phyloP scores from a whole-genome alignment of 2,329 filamentous ascomycete genomes.

The Beauveria varroae region DNA sequence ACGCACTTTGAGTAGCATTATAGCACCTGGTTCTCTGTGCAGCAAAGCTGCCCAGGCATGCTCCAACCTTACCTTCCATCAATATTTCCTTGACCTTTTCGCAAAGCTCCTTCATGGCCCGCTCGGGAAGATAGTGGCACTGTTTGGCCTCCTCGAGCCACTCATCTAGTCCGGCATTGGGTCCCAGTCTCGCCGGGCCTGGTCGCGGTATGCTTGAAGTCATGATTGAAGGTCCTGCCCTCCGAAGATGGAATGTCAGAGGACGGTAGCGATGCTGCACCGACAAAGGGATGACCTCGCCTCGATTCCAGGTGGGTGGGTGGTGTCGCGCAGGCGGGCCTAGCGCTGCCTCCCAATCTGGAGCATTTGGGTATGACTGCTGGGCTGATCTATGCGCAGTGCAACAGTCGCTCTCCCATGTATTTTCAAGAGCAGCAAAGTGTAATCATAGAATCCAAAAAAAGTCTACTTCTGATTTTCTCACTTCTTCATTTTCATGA shows the following conservation, averaged over 20 bases:
- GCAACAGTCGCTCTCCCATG: neutral
- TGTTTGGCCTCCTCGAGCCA: conserved; percentile 96
- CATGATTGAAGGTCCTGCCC: conserved; percentile 27
- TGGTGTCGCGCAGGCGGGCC: conserved; percentile 7
- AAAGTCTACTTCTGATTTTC: neutral
- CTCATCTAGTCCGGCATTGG: conserved; percentile 83
- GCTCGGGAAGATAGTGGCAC: conserved; percentile 92
- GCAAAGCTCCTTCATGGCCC: conserved; percentile 97
- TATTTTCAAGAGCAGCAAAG: neutral
- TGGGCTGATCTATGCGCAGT: neutral
- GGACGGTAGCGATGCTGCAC: neutral
- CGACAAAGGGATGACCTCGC: conserved; percentile 10
- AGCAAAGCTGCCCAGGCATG: neutral
- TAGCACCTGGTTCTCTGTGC: too few relatives aligned
- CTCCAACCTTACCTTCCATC: conserved; percentile 70
- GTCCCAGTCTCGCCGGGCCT: conserved; percentile 76
- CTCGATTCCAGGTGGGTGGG: conserved; percentile 2
- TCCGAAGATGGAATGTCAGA: conserved; percentile 16
- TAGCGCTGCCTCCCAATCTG: neutral
- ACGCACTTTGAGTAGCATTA: neutral
- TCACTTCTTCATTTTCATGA: neutral
- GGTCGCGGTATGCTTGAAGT: conserved; percentile 65
- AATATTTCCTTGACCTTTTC: conserved; percentile 98
- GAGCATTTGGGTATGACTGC: neutral
- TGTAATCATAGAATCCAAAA: neutral